These are phyloP conservation scores for Chlamydomonas applanata DNA, from an alignment of 139 green algal genomes.

Conservation along the genomic window DNA sequence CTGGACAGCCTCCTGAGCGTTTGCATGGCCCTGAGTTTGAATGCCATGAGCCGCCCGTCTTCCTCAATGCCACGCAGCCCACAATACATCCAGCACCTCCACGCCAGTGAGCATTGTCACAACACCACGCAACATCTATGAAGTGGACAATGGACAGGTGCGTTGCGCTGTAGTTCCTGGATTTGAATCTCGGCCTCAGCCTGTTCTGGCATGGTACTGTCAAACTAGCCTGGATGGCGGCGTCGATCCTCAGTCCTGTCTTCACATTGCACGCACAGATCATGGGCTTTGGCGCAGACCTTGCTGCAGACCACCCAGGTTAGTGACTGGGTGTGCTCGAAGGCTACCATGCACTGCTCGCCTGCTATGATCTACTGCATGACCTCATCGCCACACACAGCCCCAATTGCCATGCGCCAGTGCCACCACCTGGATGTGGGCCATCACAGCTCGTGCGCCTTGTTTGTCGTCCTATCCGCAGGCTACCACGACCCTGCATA, in stretches of 20 bases:
- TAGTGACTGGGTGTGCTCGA: too few relatives aligned
- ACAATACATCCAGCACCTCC: too few relatives aligned
- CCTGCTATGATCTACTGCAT: too few relatives aligned
- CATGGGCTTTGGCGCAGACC: conserved; percentile 43
- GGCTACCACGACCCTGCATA: conserved; percentile 71
- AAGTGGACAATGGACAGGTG: conserved; percentile 31
- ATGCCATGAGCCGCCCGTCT: too few relatives aligned
- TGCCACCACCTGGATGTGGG: too few relatives aligned
- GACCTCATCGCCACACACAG: too few relatives aligned
- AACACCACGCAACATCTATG: conserved; percentile 17
- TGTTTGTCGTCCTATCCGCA: conserved; percentile 28
- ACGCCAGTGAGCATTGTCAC: not conserved
- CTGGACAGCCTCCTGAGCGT: not conserved
- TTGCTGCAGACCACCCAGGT: conserved; percentile 41
- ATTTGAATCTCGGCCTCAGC: too few relatives aligned
- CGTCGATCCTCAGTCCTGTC: not conserved
- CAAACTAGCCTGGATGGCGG: not conserved
- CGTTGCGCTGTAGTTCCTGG: not conserved
- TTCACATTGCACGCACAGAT: too few relatives aligned
- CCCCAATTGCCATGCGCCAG: too few relatives aligned
- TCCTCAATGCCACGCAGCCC: not conserved
- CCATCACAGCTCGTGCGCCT: conserved; percentile 1
- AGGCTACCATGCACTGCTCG: not conserved
- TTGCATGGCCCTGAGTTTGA: not conserved
- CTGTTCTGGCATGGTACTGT: too few relatives aligned